These are phyloP conservation scores for Bassia scoparia DNA, from an alignment of 148 eudicot species.

Conservation along the genomic window DNA sequence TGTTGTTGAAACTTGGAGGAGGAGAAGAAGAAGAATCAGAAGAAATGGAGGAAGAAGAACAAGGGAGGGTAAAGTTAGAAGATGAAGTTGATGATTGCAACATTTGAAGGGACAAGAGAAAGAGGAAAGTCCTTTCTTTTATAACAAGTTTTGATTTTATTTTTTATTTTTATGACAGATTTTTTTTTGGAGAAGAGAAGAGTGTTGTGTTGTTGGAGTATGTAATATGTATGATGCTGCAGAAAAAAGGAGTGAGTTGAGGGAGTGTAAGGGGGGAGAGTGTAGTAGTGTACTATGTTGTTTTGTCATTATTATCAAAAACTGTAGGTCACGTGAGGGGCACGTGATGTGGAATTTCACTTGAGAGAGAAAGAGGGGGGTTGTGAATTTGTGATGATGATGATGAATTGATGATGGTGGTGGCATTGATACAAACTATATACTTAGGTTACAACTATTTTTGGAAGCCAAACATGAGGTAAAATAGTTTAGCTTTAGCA, in stretches of 20 bases:
- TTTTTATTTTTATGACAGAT: no score
- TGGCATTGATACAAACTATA: no score
- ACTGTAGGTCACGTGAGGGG: neutral
- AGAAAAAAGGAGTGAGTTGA: no score
- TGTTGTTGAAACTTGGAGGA: neutral
- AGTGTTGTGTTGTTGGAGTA: no score
- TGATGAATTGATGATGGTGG: no score
- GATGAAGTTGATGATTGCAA: slow-evolving; percentile 9
- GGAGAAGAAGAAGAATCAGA: slow-evolving; percentile 1
- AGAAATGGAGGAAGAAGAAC: slow-evolving; percentile 5
- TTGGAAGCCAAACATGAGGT: neutral
- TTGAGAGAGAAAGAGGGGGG: neutral
- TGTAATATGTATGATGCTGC: no score
- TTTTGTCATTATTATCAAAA: neutral
- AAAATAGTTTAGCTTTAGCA: no score
- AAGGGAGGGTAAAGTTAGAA: neutral
- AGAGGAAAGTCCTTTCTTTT: no score
- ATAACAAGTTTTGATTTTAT: no score
- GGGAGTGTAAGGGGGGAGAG: neutral
- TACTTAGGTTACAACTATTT: neutral
- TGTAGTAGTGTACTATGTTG: neutral
- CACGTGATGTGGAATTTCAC: neutral
- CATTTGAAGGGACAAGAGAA: slow-evolving; percentile 14
- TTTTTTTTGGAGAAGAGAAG: no score
- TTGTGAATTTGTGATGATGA: no score